Base-by-base conservation (phyloP, 805 yeast genomes). In the Wickerhamomyces pijperi region DNA sequence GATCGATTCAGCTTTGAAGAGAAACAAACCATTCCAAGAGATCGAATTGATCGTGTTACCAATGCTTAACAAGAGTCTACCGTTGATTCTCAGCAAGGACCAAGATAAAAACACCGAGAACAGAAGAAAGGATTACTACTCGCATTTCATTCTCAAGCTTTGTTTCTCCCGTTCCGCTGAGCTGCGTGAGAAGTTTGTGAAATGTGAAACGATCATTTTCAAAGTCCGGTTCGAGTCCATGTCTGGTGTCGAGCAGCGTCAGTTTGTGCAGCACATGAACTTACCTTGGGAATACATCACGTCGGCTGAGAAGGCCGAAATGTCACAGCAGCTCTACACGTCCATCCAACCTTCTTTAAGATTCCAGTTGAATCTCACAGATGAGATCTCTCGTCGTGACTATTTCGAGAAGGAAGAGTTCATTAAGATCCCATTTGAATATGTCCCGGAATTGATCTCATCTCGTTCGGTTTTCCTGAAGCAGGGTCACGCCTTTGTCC, bases 121-220 rank as follows among this genome's bases (percentile, higher is more conserved):
- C 32, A 74, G 94, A 48, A 72, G 72, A 46, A 90, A 90, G 56
- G 99, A 92, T 60, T 90, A 86, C 53, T 86, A 84, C 56, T 82
- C 95, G 5, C 99, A 92, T 61, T 92, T 65, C 55, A 88, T 90
- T 28, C 62, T 92, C 46, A 68, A 97, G 40, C 67, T 92, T 32
- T 95, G 94, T 35, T 92, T 92, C 56, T 84, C 97, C 55, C 76
- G 94, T 45, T 74, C 77, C 3, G 84, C 83, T 37, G 97, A 90
- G 43, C 68, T 88, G 37, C 72, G 97, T 45, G 74, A 70, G 28
- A 75, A 90, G 54, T 90, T 92, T 51, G 65, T 84, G 25, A 72
- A 76, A 47, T 76, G 87, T 25, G 99, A 92, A 56, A 65, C 82
- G 0, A 61, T 70, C 13, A 64, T 92, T 32, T 87, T 92, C 61